phyloP scores from a whole-genome alignment of 345 rosid species.

The Lepidium sativum region DNA sequence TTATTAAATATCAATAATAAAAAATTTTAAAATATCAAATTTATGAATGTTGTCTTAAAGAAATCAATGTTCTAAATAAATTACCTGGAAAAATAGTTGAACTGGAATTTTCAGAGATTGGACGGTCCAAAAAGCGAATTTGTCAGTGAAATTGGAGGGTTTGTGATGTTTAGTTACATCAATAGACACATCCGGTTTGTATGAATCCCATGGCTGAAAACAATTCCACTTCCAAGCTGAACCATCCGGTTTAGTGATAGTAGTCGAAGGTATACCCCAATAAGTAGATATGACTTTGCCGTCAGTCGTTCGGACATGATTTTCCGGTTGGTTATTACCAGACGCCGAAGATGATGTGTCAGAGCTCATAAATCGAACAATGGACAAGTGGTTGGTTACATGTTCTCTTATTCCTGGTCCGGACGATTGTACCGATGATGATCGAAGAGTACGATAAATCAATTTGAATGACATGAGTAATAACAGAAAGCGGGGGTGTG shows the following conservation, averaged over 20 bases:
- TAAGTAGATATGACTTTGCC: conserved; percentile 35
- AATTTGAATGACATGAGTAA: conserved; percentile 7
- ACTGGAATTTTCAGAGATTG: conserved; percentile 45
- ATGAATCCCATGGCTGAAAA: conserved; percentile 65
- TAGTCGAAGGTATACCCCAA: conserved; percentile 46
- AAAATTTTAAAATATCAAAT: not conserved
- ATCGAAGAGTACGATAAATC: conserved; percentile 21
- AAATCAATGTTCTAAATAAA: not conserved
- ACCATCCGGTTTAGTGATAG: conserved; percentile 45
- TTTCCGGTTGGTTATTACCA: not conserved
- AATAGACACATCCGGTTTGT: conserved; percentile 45
- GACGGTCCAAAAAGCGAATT: conserved; percentile 54
- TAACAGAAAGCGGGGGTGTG: not conserved
- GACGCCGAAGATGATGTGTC: conserved; percentile 8
- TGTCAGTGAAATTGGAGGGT: conserved; percentile 40
- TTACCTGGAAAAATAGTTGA: conserved; percentile 47
- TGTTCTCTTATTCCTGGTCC: conserved; percentile 1
- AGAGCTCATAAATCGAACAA: conserved; percentile 6
- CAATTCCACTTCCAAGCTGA: conserved; percentile 67
- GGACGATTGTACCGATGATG: conserved; percentile 16
- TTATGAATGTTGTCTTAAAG: not conserved
- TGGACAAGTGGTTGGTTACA: not conserved
- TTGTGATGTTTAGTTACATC: conserved; percentile 49
- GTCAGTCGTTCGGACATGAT: conserved; percentile 4
- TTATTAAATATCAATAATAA: too few relatives aligned